These are phyloP conservation scores for Trichophyton verrucosum DNA, from an alignment of 2,329 filamentous ascomycete genomes.

Conservation along the genomic window DNA sequence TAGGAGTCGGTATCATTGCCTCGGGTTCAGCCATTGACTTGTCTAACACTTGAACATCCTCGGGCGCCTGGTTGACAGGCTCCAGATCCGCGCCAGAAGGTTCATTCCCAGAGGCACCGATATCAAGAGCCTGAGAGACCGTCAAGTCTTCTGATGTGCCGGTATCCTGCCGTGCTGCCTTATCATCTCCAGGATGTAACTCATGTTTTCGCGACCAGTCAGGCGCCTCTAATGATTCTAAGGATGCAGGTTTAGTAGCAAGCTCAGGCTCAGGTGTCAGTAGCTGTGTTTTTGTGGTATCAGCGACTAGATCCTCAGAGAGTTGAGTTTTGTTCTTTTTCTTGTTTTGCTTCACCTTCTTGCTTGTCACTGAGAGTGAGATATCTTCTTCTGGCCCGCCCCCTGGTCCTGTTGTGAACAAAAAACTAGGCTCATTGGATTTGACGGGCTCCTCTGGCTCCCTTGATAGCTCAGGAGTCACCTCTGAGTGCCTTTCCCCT, in stretches of 20 bases:
- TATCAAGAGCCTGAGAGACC: not conserved
- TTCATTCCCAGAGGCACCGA: not conserved
- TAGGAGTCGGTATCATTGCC: not conserved
- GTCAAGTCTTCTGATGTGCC: not conserved
- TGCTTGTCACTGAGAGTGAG: not conserved
- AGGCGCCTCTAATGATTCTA: not conserved
- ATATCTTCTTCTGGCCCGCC: not conserved
- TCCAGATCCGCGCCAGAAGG: not conserved
- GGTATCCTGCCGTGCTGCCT: not conserved
- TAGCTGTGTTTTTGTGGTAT: not conserved
- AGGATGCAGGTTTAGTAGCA: not conserved
- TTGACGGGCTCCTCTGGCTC: not conserved
- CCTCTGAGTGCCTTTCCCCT: not conserved
- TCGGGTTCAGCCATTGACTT: constrained; percentile 5
- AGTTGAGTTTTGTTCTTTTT: not conserved
- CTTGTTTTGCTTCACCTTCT: not conserved
- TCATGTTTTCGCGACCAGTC: not conserved
- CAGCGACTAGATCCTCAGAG: not conserved
- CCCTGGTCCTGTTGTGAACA: not conserved
- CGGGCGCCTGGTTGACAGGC: not conserved
- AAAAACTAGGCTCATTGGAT: not conserved
- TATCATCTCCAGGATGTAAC: not conserved
- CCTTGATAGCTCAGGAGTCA: not conserved
- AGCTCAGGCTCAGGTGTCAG: not conserved
- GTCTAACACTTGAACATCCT: constrained; percentile 9